These are phyloP conservation scores for Fraxinus velutina DNA, from an alignment of 305 asterid species.

Conservation along the genomic window DNA sequence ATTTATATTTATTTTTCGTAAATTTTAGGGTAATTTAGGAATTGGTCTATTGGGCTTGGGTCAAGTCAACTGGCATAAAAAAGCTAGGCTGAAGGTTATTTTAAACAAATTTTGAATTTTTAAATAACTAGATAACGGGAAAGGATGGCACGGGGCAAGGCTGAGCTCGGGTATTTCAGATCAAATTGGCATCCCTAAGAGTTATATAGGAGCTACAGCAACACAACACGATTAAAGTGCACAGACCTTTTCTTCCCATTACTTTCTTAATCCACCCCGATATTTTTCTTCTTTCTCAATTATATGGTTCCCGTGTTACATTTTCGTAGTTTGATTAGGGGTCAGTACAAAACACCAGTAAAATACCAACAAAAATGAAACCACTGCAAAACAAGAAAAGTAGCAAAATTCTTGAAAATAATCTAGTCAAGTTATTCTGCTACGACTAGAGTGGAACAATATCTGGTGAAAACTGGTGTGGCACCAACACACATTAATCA, in stretches of 20 bases:
- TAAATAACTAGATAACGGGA: background rate
- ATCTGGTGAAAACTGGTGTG: background rate
- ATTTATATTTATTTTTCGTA: background rate
- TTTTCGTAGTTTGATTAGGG: background rate
- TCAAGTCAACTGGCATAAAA: background rate
- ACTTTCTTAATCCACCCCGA: background rate
- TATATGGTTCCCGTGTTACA: background rate
- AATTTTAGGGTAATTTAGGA: background rate
- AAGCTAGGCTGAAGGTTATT: background rate
- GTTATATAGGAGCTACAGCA: background rate
- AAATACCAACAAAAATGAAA: background rate
- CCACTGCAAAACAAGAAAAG: background rate
- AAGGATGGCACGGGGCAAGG: background rate
- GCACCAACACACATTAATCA: background rate
- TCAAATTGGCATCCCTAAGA: background rate
- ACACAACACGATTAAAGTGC: background rate
- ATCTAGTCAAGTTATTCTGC: background rate
- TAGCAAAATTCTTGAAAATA: background rate
- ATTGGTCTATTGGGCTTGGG: background rate
- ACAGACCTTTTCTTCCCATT: background rate
- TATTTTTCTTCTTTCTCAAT: background rate
- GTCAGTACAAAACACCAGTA: background rate
- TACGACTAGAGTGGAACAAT: background rate
- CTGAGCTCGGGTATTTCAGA: background rate
- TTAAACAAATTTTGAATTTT: background rate